Percentiles rank a stretch among this genome's conserved stretches.
These are phyloP conservation scores for Sporothrix inflata DNA, from an alignment of 2,329 filamentous ascomycete species.

Conservation along the genomic window DNA sequence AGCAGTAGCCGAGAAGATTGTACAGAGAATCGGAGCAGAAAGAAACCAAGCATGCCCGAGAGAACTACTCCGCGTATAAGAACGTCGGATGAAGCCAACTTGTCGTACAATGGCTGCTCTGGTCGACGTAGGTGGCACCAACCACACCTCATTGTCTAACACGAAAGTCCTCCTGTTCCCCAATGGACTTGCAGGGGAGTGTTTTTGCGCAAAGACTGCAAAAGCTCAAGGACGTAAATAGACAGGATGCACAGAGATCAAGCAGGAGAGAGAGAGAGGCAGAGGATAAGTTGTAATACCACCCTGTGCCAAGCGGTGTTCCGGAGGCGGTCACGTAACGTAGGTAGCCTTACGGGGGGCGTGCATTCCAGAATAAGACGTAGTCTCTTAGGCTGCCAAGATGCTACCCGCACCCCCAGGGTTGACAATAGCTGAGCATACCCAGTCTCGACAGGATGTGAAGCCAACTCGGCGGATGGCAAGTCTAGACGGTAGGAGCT, in stretches of 20 bases:
- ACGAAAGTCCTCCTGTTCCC: neutral
- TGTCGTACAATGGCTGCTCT: constrained; percentile 15
- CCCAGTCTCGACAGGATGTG: neutral
- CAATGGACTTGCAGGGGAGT: neutral
- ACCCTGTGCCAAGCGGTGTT: neutral
- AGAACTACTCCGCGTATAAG: constrained; percentile 12
- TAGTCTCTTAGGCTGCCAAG: neutral
- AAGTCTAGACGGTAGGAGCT: constrained; percentile 13
- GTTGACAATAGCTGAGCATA: neutral
- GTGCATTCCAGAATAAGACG: neutral
- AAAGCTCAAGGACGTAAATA: constrained; percentile 14
- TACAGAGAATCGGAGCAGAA: neutral
- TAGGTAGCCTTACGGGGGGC: constrained; percentile 9
- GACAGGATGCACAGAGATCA: constrained; percentile 22
- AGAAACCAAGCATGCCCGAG: neutral
- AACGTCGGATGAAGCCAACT: constrained; percentile 20
- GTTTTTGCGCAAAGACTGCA: constrained; percentile 22
- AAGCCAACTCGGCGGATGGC: neutral
- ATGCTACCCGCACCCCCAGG: neutral
- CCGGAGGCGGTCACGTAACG: constrained; percentile 1
- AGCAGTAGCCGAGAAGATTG: neutral
- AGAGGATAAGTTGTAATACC: neutral
- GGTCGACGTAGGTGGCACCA: constrained; percentile 2
- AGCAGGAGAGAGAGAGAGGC: neutral
- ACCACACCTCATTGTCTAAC: constrained; percentile 13